Evolutionary conservation across 140 eudicot genomes (phyloP).

Genomic region (Cichorium intybus): DNA sequence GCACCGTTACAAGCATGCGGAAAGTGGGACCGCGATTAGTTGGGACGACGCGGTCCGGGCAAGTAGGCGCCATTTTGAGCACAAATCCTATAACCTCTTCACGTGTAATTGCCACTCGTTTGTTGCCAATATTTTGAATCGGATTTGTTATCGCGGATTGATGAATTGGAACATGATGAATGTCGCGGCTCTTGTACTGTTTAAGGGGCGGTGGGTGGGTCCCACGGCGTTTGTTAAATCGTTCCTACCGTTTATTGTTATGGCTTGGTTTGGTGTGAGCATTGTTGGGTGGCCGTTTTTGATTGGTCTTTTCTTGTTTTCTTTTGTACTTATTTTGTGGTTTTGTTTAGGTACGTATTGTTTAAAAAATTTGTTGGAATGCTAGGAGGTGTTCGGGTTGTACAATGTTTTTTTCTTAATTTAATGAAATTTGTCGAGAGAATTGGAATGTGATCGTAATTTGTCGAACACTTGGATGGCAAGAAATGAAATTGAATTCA

Average conservation of each 20-base stretch:
- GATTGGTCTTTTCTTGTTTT: conserved; percentile 56
- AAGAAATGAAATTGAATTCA: too few relatives aligned
- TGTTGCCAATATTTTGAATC: conserved; percentile 68
- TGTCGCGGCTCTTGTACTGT: conserved; percentile 59
- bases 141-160: conserved; percentile 64
- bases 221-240: conserved; percentile 52
- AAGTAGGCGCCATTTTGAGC: conserved; percentile 63
- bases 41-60: conserved; percentile 80
- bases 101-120: conserved; percentile 89
- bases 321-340: conserved; percentile 57
- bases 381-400: conserved; percentile 7
- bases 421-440: background rate
- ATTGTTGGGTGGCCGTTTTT: conserved; percentile 88
- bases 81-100: conserved; percentile 80
- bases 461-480: too few relatives aligned
- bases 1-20: conserved; percentile 64
- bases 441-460: background rate
- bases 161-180: conserved; percentile 87
- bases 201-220: conserved; percentile 72
- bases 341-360: conserved; percentile 53
- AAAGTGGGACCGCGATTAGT: conserved; percentile 62
- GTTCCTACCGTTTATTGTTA: conserved; percentile 54
- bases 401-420: background rate
- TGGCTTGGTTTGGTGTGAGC: conserved; percentile 59
- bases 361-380: conserved; percentile 35